These are phyloP conservation scores for Colletotrichum ledebouriae DNA, from an alignment of 2,329 filamentous ascomycete species.

Conservation along the genomic window DNA sequence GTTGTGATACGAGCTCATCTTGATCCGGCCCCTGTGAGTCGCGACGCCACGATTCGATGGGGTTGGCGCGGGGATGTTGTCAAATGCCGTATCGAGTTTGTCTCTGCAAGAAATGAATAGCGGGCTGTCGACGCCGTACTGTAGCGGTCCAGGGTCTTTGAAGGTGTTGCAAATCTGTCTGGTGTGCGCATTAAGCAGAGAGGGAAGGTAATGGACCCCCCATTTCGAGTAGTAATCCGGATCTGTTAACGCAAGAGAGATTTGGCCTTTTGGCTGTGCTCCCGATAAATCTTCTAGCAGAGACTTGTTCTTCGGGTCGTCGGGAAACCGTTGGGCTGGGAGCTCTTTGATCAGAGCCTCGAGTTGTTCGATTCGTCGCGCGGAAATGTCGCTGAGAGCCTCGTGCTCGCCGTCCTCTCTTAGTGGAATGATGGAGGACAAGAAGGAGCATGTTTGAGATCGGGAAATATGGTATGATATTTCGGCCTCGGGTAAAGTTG, in stretches of 20 bases:
- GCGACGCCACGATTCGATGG: constrained; percentile 50
- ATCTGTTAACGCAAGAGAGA: constrained; percentile 60
- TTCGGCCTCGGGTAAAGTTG: constrained; percentile 50
- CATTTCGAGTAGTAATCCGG: constrained; percentile 60
- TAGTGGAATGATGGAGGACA: constrained; percentile 60
- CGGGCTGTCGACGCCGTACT: constrained; percentile 64
- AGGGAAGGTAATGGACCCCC: constrained; percentile 71
- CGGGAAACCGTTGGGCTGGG: constrained; percentile 50
- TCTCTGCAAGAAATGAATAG: constrained; percentile 66
- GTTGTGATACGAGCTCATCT: constrained; percentile 61
- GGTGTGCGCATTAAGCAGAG: constrained; percentile 67
- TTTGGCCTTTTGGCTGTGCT: constrained; percentile 60
- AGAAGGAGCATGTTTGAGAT: constrained; percentile 62
- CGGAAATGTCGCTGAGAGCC: background rate
- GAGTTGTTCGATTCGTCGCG: constrained; percentile 45
- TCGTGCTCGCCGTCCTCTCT: constrained; percentile 54
- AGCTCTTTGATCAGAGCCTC: constrained; percentile 50
- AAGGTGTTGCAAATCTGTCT: constrained; percentile 72
- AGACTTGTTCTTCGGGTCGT: constrained; percentile 58
- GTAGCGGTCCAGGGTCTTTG: constrained; percentile 70
- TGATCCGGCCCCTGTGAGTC: constrained; percentile 41
- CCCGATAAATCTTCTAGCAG: constrained; percentile 64
- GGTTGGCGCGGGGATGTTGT: constrained; percentile 59
- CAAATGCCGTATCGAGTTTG: constrained; percentile 63
- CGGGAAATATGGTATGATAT: constrained; percentile 67